Percentiles rank a stretch among this genome's conserved stretches.
Evolutionary conservation across 2,329 filamentous ascomycete species (phyloP).

Genomic region (Botrytis fabae): DNA sequence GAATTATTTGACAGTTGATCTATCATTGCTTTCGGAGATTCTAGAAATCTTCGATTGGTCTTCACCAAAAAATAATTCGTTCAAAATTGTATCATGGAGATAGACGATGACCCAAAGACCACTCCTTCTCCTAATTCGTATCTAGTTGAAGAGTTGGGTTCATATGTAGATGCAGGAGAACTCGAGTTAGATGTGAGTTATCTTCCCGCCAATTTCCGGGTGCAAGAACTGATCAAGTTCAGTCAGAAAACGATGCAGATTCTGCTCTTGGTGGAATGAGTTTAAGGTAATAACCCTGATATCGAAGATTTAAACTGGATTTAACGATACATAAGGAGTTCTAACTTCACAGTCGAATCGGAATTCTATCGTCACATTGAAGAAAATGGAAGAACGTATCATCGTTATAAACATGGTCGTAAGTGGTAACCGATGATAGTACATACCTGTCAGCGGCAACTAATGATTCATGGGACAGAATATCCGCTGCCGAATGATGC

Average conservation of each 20-base stretch:
- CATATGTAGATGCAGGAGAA: constrained; percentile 5
- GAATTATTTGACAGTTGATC: not conserved
- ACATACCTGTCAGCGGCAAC: not conserved
- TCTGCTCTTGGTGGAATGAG: constrained; percentile 19
- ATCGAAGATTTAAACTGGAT: not conserved
- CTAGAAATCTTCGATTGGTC: not conserved
- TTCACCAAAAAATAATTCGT: not conserved
- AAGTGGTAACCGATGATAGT: not conserved
- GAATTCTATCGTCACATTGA: constrained; percentile 17
- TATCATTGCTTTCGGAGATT: not conserved
- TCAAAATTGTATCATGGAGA: constrained; percentile 1
- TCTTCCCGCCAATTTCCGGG: too few species aligned
- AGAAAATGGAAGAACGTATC: constrained; percentile 23
- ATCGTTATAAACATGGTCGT: constrained; percentile 20
- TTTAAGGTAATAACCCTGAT: not conserved
- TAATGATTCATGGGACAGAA: constrained; percentile 9
- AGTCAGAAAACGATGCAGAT: not conserved
- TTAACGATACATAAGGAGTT: constrained; percentile 11
- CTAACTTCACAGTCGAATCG: constrained; percentile 11
- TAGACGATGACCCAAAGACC: not conserved
- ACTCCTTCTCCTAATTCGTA: not conserved
- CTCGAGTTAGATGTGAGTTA: constrained; percentile 10
- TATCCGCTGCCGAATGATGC: constrained; percentile 20
- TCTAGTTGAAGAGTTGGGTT: constrained; percentile 4
- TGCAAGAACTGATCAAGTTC: not conserved